These are phyloP conservation scores for Pilobolus umbonatus DNA, from an alignment of 192 early-diverging fungal species.

Conservation along the genomic window DNA sequence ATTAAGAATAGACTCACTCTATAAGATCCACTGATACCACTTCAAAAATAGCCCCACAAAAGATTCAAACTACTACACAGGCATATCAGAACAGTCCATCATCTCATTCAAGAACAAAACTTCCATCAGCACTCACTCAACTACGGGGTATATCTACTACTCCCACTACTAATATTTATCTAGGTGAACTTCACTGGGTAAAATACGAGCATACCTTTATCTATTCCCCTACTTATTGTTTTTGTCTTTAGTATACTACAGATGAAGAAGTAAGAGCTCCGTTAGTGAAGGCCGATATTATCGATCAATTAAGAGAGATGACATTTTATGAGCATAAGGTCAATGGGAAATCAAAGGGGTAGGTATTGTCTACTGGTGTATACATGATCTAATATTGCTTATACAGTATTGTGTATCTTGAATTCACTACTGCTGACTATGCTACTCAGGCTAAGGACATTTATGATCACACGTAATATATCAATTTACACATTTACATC, in stretches of 20 bases:
- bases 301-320: constrained; percentile 43
- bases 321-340: constrained; percentile 61
- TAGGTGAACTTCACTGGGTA: constrained; percentile 46
- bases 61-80: not conserved
- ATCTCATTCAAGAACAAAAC: constrained; percentile 8
- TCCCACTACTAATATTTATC: constrained; percentile 38
- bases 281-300: constrained; percentile 44
- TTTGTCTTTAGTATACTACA: constrained; percentile 45
- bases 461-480: constrained; percentile 39
- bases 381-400: too few species aligned
- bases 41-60: not conserved
- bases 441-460: constrained; percentile 34
- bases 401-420: constrained; percentile 42
- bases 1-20: not conserved
- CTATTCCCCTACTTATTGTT: not conserved
- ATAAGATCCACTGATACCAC: too few species aligned
- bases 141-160: constrained; percentile 22
- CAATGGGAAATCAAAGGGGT: constrained; percentile 62
- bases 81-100: not conserved
- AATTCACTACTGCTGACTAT: constrained; percentile 43
- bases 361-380: not conserved
- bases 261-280: constrained; percentile 47
- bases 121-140: constrained; percentile 14
- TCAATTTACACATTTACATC: too few species aligned
- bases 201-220: not conserved